Percentiles rank a stretch among this genome's conserved stretches.
These are phyloP conservation scores for Mycena sanguinolenta DNA, from an alignment of 768 basidiomycete genomes.

Conservation along the genomic window DNA sequence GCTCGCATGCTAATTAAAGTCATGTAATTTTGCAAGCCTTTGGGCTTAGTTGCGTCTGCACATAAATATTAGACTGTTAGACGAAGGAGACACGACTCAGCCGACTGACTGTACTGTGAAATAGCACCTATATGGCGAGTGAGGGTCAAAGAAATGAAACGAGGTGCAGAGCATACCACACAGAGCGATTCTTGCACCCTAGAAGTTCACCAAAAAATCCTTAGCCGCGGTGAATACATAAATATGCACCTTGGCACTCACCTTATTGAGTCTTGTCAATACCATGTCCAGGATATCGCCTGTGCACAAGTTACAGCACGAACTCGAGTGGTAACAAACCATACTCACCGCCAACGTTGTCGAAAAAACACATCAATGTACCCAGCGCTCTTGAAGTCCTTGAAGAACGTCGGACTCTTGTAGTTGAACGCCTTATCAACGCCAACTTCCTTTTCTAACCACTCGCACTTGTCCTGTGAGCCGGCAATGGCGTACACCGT, in stretches of 20 bases:
- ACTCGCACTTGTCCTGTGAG: constrained; percentile 83
- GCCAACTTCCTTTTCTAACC: constrained; percentile 88
- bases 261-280: constrained; percentile 76
- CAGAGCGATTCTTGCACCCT: constrained; percentile 80
- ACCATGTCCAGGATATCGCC: constrained; percentile 87
- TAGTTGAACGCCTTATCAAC: constrained; percentile 90
- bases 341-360: constrained; percentile 76
- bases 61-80: background rate
- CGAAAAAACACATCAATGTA: constrained; percentile 89
- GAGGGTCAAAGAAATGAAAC: background rate
- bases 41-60: constrained; percentile 70
- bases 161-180: constrained; percentile 70
- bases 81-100: background rate
- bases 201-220: background rate
- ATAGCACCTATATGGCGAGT: constrained; percentile 72
- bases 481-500: constrained; percentile 93
- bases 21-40: constrained; percentile 75
- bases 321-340: background rate
- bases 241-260: background rate
- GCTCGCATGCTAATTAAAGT: constrained; percentile 84
- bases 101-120: constrained; percentile 79
- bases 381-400: constrained; percentile 82
- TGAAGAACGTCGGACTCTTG: constrained; percentile 78
- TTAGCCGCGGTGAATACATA: background rate
- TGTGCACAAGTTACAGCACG: constrained; percentile 41